phyloP scores from a whole-genome alignment of 1,139 yeast species.

The Yamadazyma atlantica region DNA sequence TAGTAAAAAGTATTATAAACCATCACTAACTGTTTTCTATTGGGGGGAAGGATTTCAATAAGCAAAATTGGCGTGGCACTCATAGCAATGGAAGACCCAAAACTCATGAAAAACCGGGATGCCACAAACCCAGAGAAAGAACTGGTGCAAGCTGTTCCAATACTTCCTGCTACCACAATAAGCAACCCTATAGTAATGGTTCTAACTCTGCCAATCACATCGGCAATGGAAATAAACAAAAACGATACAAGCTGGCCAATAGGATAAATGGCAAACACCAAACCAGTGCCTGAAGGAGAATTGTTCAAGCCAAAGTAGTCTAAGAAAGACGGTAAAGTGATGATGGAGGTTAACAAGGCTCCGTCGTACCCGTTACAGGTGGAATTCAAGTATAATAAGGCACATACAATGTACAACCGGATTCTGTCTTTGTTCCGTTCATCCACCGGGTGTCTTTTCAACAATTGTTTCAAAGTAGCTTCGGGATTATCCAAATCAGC shows the following conservation, averaged over 20 bases:
- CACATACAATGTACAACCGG: constrained; percentile 12
- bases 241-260: constrained; percentile 19
- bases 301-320: constrained; percentile 14
- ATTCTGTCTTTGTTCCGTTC: constrained; percentile 6
- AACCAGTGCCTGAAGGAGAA: constrained; percentile 19
- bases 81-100: constrained; percentile 10
- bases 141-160: constrained; percentile 20
- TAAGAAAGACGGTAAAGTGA: constrained; percentile 18
- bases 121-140: constrained; percentile 16
- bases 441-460: constrained; percentile 9
- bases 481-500: constrained; percentile 5
- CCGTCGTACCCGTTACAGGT: constrained; percentile 22
- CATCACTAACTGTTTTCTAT: constrained; percentile 17
- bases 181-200: constrained; percentile 18
- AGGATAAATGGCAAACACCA: constrained; percentile 20
- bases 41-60: constrained; percentile 20
- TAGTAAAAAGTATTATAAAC: constrained; percentile 22
- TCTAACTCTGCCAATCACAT: constrained; percentile 17
- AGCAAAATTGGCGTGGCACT: constrained; percentile 20
- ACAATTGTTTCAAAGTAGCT: constrained; percentile 6
- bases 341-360: constrained; percentile 17
- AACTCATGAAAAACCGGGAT: constrained; percentile 19
- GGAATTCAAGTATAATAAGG: constrained; percentile 15
- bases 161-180: constrained; percentile 19
- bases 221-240: constrained; percentile 15